Evolutionary conservation across 1,139 yeast genomes (phyloP).

Genomic region (Sugiyamaella novakii): DNA sequence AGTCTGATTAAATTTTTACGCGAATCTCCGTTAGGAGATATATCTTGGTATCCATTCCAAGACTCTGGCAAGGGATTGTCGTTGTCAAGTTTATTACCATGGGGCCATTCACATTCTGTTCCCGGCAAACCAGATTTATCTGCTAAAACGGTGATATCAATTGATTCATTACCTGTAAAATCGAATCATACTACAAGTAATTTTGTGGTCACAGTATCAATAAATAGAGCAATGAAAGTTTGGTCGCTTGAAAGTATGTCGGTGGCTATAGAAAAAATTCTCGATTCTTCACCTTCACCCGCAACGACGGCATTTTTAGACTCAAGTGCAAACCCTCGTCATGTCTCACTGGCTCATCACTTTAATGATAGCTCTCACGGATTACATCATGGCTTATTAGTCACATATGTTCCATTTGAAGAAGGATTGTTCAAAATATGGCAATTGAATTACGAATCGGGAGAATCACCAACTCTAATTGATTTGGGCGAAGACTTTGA

Average conservation of each 20-base stretch:
- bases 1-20: constrained; percentile 55
- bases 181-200: constrained; percentile 8
- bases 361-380: constrained; percentile 16
- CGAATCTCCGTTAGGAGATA: constrained; percentile 34
- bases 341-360: constrained; percentile 11
- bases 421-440: constrained; percentile 50
- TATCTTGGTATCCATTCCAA: constrained; percentile 28
- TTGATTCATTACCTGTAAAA: constrained; percentile 27
- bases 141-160: constrained; percentile 33
- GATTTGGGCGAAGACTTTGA: constrained; percentile 41
- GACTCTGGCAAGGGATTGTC: constrained; percentile 29
- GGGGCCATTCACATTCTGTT: constrained; percentile 35
- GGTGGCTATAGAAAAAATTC: constrained; percentile 22
- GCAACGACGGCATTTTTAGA: constrained; percentile 5
- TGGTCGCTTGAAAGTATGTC: constrained; percentile 36
- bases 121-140: constrained; percentile 40
- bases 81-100: constrained; percentile 27
- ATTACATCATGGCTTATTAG: constrained; percentile 19
- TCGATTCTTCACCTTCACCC: background rate
- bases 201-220: constrained; percentile 33
- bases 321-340: constrained; percentile 8
- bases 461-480: constrained; percentile 30
- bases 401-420: constrained; percentile 48
- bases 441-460: constrained; percentile 38
- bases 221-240: constrained; percentile 36